Evolutionary conservation across 495 filamentous ascomycete genomes (phyloP), one percentile per base, ranked within the genome.

Genomic region (Talaromyces wortmannii): DNA sequence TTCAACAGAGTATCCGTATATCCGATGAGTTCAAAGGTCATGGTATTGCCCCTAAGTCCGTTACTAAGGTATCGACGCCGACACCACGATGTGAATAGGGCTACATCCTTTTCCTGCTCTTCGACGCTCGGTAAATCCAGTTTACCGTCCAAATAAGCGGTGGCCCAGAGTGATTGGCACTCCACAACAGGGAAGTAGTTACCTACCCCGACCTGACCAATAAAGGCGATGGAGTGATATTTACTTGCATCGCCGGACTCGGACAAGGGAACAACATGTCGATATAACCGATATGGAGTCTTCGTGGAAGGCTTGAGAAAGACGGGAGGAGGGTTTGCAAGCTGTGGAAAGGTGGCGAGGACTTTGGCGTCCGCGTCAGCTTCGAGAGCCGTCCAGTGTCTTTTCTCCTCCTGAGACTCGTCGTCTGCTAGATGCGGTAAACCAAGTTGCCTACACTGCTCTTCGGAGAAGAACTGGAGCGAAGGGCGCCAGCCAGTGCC

Each of bases 111-210:
- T 55, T 68, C 58, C 61, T 62, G 65, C 15, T 62, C 57, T 45
- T 61, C 62, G 30, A 33, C n/a, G 11, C 46, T 44, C 29, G 63
- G 65, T 43, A 74, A 55, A 17, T 44, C 23, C 6, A 76, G 50
- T 10, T 61, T 65, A 30, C 63, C 59, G 52, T 78, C 73, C 10
- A 75, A 61, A 44, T 61, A 70, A 7, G 71, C 73, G n/a, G 68
- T 69, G 12, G 73, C 68, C 67, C 69, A 78, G 11, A 75, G 65
- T 10, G 74, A 59, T 59, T 78, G 76, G 31, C 62, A 64, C 59
- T 75, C 70, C 32, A 67, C 70, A 12, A 57, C 65, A 51, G 60
- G 62, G 57, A 74, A 73, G 46, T 64, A 59, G 46, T 75, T 75
- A 4, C 60, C 55, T 11, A 71, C 52, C 7, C 56, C 42, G n/a